Base-by-base conservation (phyloP, 2,329 filamentous ascomycete genomes). In the Phaeoacremonium minimum region DNA sequence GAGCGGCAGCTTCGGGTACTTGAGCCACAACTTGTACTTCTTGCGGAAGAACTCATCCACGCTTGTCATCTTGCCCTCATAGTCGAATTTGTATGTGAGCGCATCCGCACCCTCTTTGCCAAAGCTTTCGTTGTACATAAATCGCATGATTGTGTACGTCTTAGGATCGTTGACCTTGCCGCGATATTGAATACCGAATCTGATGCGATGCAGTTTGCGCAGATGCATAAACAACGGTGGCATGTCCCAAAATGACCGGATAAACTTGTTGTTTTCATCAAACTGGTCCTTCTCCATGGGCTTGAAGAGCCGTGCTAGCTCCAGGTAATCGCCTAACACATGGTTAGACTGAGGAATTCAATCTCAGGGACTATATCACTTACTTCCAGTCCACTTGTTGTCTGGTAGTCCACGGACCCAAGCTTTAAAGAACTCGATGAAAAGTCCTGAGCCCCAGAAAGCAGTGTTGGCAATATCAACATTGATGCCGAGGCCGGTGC, bases 381-480 rank as follows among this genome's bases (percentile, higher is more conserved):
- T 49, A 60, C 58, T 41, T 9, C 38, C 36, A 4, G 39, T 37
- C 40, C 43, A 51, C 18, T 51, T 46, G 31, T 54, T 53, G 18
- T 49, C 42, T n/a, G n/a, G n/a, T n/a, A 9, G 22, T 26, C 22
- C 22, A 26, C 9, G 22, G 22, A 26, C 22, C 22, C 9, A 26
- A 9, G 9, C 56, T n/a, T 49, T 42, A 1, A 54, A 55, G 3
- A 74, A 38, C 4, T 61, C 47, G 14, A 64, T 60, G 5, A 76
- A 35, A 1, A 52, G 59, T 2, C 53, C 44, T 0, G 52, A 58
- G 1, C 61, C 72, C 84, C 87, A 97, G 64, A 98, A 98, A 11
- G 85, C 86, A 1, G 87, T 86, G 54, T 97, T 95, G 38, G 90
- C 84, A 18, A 95, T 85, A 51, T 98, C 91, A 9, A 95, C 80